A percentile compares a stretch with the other conserved stretches of the same genome.
phyloP scores from a whole-genome alignment of 306 rosid species.

The Trifolium pratense region DNA sequence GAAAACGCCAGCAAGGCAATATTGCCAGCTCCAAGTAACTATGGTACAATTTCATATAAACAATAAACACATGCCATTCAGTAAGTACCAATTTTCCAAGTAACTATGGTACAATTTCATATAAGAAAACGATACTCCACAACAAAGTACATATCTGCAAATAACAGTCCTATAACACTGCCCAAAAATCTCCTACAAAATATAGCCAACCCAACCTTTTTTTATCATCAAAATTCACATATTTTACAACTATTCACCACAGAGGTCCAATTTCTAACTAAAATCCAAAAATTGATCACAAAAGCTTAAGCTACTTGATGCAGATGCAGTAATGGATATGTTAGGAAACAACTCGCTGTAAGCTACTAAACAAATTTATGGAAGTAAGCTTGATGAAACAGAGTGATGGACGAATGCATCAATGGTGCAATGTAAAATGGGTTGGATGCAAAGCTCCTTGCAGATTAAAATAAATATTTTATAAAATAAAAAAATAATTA shows the following conservation, averaged over 20 bases:
- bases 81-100: conserved; percentile 28
- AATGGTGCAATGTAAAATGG: neutral
- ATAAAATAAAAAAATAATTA: neutral
- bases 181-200: conserved; percentile 16
- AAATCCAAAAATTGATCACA: neutral
- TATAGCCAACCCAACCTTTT: conserved; percentile 18
- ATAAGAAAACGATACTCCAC: conserved; percentile 22
- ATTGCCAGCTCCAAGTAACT: conserved; percentile 97
- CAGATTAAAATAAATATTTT: neutral
- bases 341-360: neutral
- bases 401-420: neutral
- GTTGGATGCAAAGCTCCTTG: neutral
- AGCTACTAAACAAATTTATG: neutral
- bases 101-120: no score
- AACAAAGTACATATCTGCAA: conserved; percentile 30
- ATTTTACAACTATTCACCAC: conserved; percentile 3
- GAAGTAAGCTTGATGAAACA: neutral
- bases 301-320: conserved; percentile 15
- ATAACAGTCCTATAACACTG: conserved; percentile 13
- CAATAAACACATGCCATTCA: conserved; percentile 29
- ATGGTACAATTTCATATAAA: conserved; percentile 46
- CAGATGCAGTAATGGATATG: neutral
- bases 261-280: conserved; percentile 6
- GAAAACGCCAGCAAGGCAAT: conserved; percentile 88
- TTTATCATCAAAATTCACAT: neutral